Evolutionary conservation across 306 rosid genomes (phyloP).

Genomic region (Lathyrus sativus): DNA sequence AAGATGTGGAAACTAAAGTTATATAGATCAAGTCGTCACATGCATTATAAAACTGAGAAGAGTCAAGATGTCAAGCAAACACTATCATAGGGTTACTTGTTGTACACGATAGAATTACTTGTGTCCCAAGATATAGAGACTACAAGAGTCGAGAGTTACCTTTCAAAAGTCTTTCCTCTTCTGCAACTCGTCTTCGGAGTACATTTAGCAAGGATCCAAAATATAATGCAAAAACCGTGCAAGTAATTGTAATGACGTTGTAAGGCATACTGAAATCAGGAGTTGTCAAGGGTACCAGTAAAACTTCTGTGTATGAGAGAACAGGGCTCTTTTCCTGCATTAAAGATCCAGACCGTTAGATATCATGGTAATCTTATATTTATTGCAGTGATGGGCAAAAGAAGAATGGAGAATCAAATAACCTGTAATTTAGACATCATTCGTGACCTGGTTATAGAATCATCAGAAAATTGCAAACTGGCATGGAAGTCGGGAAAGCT

Average conservation of each 20-base stretch:
- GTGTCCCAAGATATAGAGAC: conserved; percentile 12
- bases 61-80: not conserved
- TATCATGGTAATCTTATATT: conserved; percentile 14
- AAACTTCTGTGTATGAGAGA: conserved; percentile 81
- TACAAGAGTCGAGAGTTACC: conserved; percentile 48
- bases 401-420: conserved; percentile 6
- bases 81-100: not conserved
- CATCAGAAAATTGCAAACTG: conserved; percentile 51
- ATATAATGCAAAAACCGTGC: conserved; percentile 85
- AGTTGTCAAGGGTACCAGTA: conserved; percentile 90
- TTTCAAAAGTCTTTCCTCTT: conserved; percentile 77
- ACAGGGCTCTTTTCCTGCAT: conserved; percentile 68
- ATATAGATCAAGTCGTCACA: not conserved
- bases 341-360: conserved; percentile 32
- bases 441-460: conserved; percentile 56
- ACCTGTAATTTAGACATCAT: conserved; percentile 80
- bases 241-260: conserved; percentile 91
- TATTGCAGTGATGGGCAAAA: conserved; percentile 14
- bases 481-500: conserved; percentile 76
- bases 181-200: conserved; percentile 77
- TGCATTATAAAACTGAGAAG: not conserved
- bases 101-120: conserved; percentile 5
- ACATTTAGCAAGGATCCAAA: conserved; percentile 89
- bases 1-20: not conserved
- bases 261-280: conserved; percentile 99